Evolutionary conservation across 2,329 filamentous ascomycete species (phyloP).

Genomic region (Colletotrichum liaoningense): DNA sequence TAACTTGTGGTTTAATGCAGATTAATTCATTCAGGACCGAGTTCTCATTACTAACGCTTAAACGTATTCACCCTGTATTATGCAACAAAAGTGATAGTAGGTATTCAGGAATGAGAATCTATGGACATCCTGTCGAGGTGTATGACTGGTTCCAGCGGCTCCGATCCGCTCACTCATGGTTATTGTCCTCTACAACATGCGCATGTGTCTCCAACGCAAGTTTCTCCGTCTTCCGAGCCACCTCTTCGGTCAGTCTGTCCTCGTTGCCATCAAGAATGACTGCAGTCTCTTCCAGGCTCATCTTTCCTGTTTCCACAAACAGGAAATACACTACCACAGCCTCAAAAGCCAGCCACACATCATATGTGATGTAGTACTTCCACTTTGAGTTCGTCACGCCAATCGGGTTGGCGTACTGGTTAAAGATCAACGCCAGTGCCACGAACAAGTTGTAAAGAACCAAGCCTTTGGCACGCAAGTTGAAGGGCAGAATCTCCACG

Average conservation of each 20-base stretch:
- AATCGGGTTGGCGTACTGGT: conserved; percentile 29
- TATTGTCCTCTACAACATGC: not conserved
- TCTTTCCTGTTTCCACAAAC: conserved; percentile 35
- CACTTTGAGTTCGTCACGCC: conserved; percentile 40
- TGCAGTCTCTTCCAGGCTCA: conserved; percentile 35
- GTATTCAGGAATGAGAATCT: too few species aligned
- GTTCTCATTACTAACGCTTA: too few species aligned
- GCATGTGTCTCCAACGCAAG: not conserved
- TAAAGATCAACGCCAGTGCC: conserved; percentile 34
- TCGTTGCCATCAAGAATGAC: conserved; percentile 30
- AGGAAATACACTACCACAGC: conserved; percentile 32
- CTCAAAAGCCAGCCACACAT: conserved; percentile 30
- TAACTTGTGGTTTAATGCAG: too few species aligned
- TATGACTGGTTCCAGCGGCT: too few species aligned
- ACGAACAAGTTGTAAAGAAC: conserved; percentile 42
- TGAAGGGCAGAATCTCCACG: conserved; percentile 56
- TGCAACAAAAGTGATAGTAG: too few species aligned
- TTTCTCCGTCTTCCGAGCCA: conserved; percentile 26
- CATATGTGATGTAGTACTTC: conserved; percentile 52
- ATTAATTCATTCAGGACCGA: too few species aligned
- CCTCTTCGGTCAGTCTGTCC: conserved; percentile 35
- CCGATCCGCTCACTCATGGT: not conserved
- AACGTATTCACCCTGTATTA: too few species aligned
- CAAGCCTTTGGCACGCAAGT: conserved; percentile 46
- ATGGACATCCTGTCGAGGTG: too few species aligned